Evolutionary conservation across 352 stramenopile species (phyloP), one percentile per base, ranked within the genome.

Genomic region (Globisporangium recalcitrans): DNA sequence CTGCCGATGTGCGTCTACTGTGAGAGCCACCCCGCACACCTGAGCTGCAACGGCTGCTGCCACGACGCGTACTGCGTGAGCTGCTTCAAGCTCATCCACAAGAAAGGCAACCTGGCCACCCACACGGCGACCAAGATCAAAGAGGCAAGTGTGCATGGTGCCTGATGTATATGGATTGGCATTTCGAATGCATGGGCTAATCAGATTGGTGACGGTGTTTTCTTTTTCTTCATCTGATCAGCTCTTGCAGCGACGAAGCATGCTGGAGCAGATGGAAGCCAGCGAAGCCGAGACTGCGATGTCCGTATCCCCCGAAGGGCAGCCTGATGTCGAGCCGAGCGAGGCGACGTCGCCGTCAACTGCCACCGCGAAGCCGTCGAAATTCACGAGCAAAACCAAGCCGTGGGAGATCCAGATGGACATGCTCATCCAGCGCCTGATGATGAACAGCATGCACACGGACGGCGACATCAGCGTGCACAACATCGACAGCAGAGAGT

Each of bases 81-180:
- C 54, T 95, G 85, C 77, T 95, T 95, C 66, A 95, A 93, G 62
- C 71, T 95, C 56, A 81, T 95, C 42, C 85, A 95, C 67, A 95
- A 91, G 78, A 90, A 90, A 53, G 85, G 85, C 58, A 85, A 85
- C 60, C 64, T 95, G 47, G 83, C 85, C 9, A 90, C 83, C 2
- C 85, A 93, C 63, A 93, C 85, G 34, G 83, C 83, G 44, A 71
- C 85, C 60, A 90, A 88, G 68, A 81, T 79, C 70, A 62, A 77
- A 59, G 52, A 61, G 29, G 74, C 82, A 38, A 62, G 72, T 52
- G 46, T 46, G 2, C 26, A 19, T 47, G 19, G 9, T 21, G 38
- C 38, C 7, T 31, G 27, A 31, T 31, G n/a, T 31, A 5, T 31
- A 31, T 16, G 38, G 38, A 22, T 46, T 46, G 16, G 21, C 21